Base-by-base conservation (phyloP, 2,329 filamentous ascomycete genomes). In the Cercospora sp. region DNA sequence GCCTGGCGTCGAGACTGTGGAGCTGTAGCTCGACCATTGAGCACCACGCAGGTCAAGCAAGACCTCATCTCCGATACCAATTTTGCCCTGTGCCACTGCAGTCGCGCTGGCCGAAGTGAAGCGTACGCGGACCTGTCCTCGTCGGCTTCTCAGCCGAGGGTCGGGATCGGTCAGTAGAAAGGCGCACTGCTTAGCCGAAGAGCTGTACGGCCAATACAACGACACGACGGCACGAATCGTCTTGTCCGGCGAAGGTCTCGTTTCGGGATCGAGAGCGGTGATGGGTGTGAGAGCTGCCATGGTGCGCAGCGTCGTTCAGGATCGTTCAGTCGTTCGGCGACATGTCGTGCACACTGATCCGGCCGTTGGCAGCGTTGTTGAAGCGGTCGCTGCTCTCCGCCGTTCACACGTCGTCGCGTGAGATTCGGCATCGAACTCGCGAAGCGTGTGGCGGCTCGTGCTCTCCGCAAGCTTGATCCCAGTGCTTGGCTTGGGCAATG, bases 161-260 rank as follows among this genome's bases (percentile, higher is more conserved):
- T 97, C 93, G 57, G 89, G 89, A 75, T 97, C 94, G 57, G 91
- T 91, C 37, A 98, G 86, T 21, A 96, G 86, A 61, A 97, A 89
- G 28, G 92, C 90, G 72, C 93, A 86, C 45, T 89, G 89, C 63
- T 86, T 87, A 32, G 87, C 90, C 28, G 92, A 88, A 24, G 90
- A 91, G 71, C 91, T 97, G 80, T 92, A 97, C 0, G 94, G 94
- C 94, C 94, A 98, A 67, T 92, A 89, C 40, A 98, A 88, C 8
- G 93, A 94, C 24, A 97, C 88, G 16, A 91, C 84, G 45, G 91
- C 93, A 67, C 87, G 85, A 34, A 97, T 77, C 5, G 74, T 71
- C 51, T 76, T 75, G 63, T 73, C 66, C 9, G 65, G 26, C 6
- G 73, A 74, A 24, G 74, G 73, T 18, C 70, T 24, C 18, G 67